Evolutionary conservation across 2,329 filamentous ascomycete species (phyloP), one percentile per base, ranked within the genome.

Genomic region (Metarhizium sp.): DNA sequence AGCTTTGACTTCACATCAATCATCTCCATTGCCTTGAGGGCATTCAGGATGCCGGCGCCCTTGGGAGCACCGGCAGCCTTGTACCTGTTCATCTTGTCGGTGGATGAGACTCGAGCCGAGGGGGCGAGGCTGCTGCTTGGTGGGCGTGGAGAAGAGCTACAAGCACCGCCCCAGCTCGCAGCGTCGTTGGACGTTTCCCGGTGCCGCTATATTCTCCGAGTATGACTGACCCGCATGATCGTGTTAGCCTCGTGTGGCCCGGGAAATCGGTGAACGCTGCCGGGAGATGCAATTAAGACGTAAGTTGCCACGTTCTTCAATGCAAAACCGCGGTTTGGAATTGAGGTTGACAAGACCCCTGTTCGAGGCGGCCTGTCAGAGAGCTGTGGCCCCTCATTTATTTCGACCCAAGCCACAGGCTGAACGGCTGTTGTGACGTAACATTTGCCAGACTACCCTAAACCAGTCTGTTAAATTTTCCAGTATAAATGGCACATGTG

Each of bases 21-120:
- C 78, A 96, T 89, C 69, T 90, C 84, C 20, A 90, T 87, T 60
- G 86, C 86, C 66, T 87, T 87, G 63, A 97, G 77, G 48, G 89
- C 88, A 58, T 84, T 83, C 65, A 96, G 77, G 63, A 95, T 82
- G 69, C 78, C 78, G 59, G 68, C 71, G 64, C 72, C 73, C 43
- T 68, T 70, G 52, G 69, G 61, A 61, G 67, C 63, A 58, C 66
- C 67, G 57, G 70, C 69, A 64, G 72, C 69, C 64, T 70, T 75
- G 61, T 74, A 69, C 61, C 71, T 69, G 57, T 76, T 71, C 75
- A 78, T 78, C 58, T 47, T 52, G 47, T 20, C 34, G 14, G 55
- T 47, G 20, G 48, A 58, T 55, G 18, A 18, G 49, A 25, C 45
- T 32, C 45, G 49, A 49, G 47, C 59, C 45, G 53, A 47, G 58